Base-by-base conservation (phyloP, 805 yeast genomes). In the Vanderwaltozyma verrucispora region DNA sequence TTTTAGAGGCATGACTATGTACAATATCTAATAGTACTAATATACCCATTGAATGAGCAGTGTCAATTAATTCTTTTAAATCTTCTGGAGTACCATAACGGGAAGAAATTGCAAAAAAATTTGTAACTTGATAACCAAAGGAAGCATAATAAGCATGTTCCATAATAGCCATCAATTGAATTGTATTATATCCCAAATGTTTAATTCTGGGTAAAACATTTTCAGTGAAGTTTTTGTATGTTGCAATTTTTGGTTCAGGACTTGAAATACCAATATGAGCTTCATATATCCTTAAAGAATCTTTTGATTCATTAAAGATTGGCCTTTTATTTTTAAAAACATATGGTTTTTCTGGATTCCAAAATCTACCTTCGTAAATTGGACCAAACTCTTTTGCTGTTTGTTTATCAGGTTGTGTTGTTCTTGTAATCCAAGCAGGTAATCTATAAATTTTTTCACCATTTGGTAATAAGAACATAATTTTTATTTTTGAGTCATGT, bases 91-190 rank as follows among this genome's bases (percentile, higher is more conserved):
- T 76, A 21, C 98, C 98, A 51, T 69, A 92, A 45, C 98, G 72
- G 7, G 96, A 88, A 37, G 92, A 78, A 18, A 74, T 69, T 2
- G 97, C 96, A 58, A 83, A 89, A 57, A 89, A 92, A 42, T 80
- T 83, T 17, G 97, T 88, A 20, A 89, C 78, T 60, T 89, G 98
- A 59, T 89, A 89, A n/a, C 98, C 98, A 58, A 89, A 89, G 2
- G 95, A 85, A 1, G 96, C 98, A 59, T 89, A 89, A 58, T 89
- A 89, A 2, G 98, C 97, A 59, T 89, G 98, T 62, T 89, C 98
- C 98, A 89, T 89, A 31, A 89, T 73, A 0, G 98, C 96, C 98
- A 89, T 89, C 54, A 89, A 69, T 63, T 89, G 98, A 50, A 89
- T 81, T 4, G 95, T 78, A 59, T 92, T 86, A 60, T 89, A 89